Percentiles rank a stretch among this genome's conserved stretches.
phyloP scores from a whole-genome alignment of 805 yeast genomes.

The Zygosaccharomyces siamensis region DNA sequence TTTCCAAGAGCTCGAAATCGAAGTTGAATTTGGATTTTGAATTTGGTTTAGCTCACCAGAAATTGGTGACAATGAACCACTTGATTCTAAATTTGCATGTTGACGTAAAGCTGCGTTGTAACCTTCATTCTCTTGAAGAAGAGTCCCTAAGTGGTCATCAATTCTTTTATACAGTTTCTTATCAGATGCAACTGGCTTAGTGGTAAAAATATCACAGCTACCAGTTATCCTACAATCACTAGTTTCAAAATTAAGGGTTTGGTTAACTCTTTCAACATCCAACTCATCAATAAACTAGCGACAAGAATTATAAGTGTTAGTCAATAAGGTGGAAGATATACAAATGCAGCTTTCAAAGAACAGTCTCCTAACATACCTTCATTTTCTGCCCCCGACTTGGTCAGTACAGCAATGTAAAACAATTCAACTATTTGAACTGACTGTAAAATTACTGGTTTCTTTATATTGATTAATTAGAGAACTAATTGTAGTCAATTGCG shows the following conservation, averaged over 20 bases:
- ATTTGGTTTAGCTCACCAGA: neutral
- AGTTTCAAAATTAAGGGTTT: slow-evolving; percentile 74
- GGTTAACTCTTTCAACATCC: slow-evolving; percentile 87
- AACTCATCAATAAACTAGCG: slow-evolving; percentile 82
- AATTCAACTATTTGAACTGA: neutral
- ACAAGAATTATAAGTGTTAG: neutral
- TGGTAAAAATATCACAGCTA: slow-evolving; percentile 88
- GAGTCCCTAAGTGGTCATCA: slow-evolving; percentile 67
- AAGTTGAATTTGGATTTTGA: slow-evolving; percentile 5
- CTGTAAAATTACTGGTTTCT: neutral
- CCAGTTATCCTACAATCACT: slow-evolving; percentile 75
- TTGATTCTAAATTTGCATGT: slow-evolving; percentile 19
- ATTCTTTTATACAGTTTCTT: slow-evolving; percentile 82
- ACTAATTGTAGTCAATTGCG: neutral
- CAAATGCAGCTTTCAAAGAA: neutral
- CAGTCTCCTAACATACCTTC: neutral
- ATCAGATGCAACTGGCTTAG: slow-evolving; percentile 89
- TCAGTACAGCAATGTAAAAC: neutral
- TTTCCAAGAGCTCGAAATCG: slow-evolving; percentile 17
- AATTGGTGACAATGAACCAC: slow-evolving; percentile 11
- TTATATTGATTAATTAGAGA: neutral
- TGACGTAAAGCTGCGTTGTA: slow-evolving; percentile 33
- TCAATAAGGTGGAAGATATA: neutral
- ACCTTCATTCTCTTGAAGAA: slow-evolving; percentile 37
- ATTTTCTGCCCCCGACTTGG: neutral